phyloP scores from a whole-genome alignment of 441 rosid genomes.

The Biscutella laevigata region DNA sequence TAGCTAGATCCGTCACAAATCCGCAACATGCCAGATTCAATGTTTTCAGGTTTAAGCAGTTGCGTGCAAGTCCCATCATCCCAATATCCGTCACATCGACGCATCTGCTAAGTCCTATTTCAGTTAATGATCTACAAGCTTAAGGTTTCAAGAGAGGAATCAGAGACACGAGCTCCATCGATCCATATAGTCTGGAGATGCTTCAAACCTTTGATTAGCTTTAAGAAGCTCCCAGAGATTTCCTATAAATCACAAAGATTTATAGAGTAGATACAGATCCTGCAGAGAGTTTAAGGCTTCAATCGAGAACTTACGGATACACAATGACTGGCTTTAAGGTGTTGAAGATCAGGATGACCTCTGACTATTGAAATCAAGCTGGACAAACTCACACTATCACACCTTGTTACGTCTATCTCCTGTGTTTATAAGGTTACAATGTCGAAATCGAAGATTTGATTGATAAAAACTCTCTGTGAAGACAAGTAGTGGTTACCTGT shows the following conservation, averaged over 20 bases:
- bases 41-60: constrained; percentile 45
- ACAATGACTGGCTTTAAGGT: constrained; percentile 54
- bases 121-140: constrained; percentile 52
- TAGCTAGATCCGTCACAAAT: constrained; percentile 61
- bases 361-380: constrained; percentile 44
- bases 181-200: constrained; percentile 42
- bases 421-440: no score
- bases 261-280: neutral
- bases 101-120: constrained; percentile 75
- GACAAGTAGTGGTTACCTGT: constrained; percentile 36
- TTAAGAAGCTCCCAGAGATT: constrained; percentile 33
- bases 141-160: constrained; percentile 37
- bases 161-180: constrained; percentile 60
- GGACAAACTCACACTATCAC: constrained; percentile 47
- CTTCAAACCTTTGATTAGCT: constrained; percentile 43
- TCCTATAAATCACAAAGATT: constrained; percentile 40
- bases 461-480: neutral
- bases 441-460: neutral
- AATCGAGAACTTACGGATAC: constrained; percentile 43
- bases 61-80: constrained; percentile 49
- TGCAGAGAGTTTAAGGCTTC: neutral
- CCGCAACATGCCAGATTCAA: constrained; percentile 63
- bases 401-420: constrained; percentile 73
- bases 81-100: constrained; percentile 50
- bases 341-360: constrained; percentile 51